These are phyloP conservation scores for Naganishia sp. DNA, from an alignment of 1,284 basidiomycete genomes.

Conservation along the genomic window DNA sequence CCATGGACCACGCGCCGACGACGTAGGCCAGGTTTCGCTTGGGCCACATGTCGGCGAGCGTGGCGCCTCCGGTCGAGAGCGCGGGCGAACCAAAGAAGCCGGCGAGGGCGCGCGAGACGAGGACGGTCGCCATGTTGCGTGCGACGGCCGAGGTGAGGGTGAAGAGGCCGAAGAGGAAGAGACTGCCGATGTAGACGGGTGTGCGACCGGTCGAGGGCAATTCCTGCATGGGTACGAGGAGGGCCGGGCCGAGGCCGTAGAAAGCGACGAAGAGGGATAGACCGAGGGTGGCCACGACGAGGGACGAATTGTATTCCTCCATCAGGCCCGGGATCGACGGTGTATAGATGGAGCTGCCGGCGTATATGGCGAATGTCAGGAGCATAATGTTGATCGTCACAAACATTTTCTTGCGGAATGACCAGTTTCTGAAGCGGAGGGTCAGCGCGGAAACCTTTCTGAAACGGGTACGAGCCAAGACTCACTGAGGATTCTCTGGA, in stretches of 20 bases:
- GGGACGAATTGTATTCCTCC: conserved; percentile 29
- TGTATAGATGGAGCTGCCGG: conserved; percentile 32
- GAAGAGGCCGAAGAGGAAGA: conserved; percentile 35
- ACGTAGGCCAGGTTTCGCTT: conserved; percentile 39
- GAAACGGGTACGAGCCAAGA: not conserved
- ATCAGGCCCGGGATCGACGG: conserved; percentile 36
- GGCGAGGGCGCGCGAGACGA: conserved; percentile 40
- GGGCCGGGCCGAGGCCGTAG: conserved; percentile 39
- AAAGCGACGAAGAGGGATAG: conserved; percentile 37
- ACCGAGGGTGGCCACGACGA: conserved; percentile 32
- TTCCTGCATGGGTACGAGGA: conserved; percentile 38
- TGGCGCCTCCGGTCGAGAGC: conserved; percentile 46
- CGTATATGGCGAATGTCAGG: conserved; percentile 34
- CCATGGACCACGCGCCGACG: conserved; percentile 43
- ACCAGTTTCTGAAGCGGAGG: conserved; percentile 27
- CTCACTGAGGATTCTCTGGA: conserved; percentile 65
- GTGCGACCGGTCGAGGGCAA: conserved; percentile 35
- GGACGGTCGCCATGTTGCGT: conserved; percentile 38
- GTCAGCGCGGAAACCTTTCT: not conserved
- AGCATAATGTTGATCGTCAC: conserved; percentile 31
- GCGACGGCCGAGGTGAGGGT: conserved; percentile 34
- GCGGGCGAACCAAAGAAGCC: conserved; percentile 49
- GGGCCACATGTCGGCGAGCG: conserved; percentile 41
- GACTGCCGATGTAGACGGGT: conserved; percentile 35
- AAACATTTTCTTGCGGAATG: conserved; percentile 29